phyloP scores from a whole-genome alignment of 139 green algal genomes.

The Chlorella sp. region DNA sequence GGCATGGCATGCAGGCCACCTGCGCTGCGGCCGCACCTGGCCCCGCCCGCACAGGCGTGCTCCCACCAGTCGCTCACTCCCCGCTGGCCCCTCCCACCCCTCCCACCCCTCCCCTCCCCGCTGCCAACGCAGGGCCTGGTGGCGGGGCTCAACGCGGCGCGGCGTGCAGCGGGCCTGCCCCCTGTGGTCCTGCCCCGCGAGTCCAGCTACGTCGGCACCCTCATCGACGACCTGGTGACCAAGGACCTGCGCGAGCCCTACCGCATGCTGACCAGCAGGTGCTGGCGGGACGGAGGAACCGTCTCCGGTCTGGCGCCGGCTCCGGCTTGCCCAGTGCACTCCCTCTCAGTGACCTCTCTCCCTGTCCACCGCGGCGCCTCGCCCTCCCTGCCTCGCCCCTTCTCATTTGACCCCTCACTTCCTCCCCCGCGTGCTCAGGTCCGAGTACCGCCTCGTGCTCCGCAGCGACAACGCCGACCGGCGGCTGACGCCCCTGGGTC shows the following conservation, averaged over 20 bases:
- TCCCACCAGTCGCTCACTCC: no score
- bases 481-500: conserved; percentile 88
- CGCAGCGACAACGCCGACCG: conserved; percentile 94
- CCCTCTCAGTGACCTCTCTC: no score
- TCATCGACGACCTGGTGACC: conserved; percentile 96
- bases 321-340: no score
- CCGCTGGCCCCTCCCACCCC: background rate
- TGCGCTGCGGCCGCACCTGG: no score
- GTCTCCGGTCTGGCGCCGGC: no score
- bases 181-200: conserved; percentile 69
- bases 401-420: background rate
- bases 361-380: no score
- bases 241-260: conserved; percentile 97
- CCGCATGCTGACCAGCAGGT: conserved; percentile 87
- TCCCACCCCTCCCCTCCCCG: background rate
- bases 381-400: background rate
- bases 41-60: no score
- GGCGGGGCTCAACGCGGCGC: conserved; percentile 90
- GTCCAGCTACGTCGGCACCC: conserved; percentile 90
- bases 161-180: conserved; percentile 54
- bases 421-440: conserved; percentile 27
- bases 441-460: conserved; percentile 94
- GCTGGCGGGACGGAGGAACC: no score
- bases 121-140: conserved; percentile 84
- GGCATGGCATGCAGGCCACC: no score